Evolutionary conservation across 495 filamentous ascomycete species (phyloP).

Genomic region (Hyaloscypha finlandica): DNA sequence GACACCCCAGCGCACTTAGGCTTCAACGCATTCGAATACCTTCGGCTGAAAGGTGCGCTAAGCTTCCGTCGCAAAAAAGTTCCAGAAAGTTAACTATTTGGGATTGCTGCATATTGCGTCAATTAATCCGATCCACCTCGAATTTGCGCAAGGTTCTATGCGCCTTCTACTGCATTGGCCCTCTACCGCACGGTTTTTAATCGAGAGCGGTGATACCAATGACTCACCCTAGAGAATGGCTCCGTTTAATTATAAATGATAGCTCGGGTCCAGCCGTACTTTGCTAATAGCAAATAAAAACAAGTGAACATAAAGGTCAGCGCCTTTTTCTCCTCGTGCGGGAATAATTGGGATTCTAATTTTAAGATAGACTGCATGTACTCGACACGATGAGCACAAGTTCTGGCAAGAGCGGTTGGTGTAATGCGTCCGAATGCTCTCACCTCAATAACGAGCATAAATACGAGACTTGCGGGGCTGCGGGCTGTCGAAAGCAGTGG

Average conservation of each 20-base stretch:
- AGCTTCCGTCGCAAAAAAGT: neutral
- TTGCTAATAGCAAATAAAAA: too few species aligned
- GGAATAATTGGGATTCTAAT: neutral
- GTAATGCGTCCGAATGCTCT: slow-evolving; percentile 1
- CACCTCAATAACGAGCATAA: neutral
- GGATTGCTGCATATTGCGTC: neutral
- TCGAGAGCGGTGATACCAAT: too few species aligned
- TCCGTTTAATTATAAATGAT: too few species aligned
- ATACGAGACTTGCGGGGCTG: neutral
- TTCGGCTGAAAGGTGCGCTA: neutral
- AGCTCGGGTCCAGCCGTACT: too few species aligned
- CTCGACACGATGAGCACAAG: neutral
- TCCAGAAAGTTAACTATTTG: slow-evolving; percentile 10
- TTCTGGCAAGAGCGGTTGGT: neutral
- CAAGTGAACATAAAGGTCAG: too few species aligned
- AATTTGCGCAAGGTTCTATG: too few species aligned
- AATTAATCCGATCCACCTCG: too few species aligned
- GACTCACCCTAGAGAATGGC: too few species aligned
- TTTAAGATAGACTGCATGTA: neutral
- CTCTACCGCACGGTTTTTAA: too few species aligned
- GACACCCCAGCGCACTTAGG: too few species aligned
- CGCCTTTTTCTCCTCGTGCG: neutral
- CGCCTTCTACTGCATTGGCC: too few species aligned
- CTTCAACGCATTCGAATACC: too few species aligned
- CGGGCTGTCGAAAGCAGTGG: neutral